Evolutionary conservation across 768 basidiomycete genomes (phyloP), one percentile per base, ranked within the genome.

Genomic region (Symmetrospora coprosmae): DNA sequence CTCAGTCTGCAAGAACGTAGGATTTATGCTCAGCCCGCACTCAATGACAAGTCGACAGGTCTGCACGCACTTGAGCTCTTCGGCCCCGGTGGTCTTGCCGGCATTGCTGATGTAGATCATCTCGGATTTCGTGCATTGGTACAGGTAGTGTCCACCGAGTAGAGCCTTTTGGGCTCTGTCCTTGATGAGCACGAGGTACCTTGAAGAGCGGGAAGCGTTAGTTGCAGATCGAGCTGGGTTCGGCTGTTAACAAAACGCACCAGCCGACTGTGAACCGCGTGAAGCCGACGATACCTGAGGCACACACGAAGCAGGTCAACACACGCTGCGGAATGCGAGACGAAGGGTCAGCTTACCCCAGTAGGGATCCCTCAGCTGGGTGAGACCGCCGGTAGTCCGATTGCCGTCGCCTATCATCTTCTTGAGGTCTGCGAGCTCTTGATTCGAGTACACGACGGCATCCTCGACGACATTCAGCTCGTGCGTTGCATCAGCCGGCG

Each of bases 381-480:
- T n/a, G 63, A 99, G 73, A 7, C 91, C 89, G 4, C 91, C 92
- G 2, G 83, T 83, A 0, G 78, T 78, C 72, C 82, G 85, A 73
- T 94, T 99, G 23, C 91, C 92, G 67, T 94, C 89, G 62, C 91
- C 88, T 8, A 97, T 77, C 87, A 92, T 94, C 74, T 85, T 86
- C 65, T 96, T 76, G 76, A 97, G 81, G 33, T 82, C 81, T 50
- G 80, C 86, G 82, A 94, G 86, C 73, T 97, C 85, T 70, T 82
- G 84, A 25, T 84, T 83, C 49, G 80, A 86, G 72, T 99, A 99
- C 23, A 87, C 81, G 0, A 82, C 82, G 38, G 86, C 82, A 71
- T 96, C 94, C 66, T 96, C 89, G 25, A 88, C 77, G 2, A 94
- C 80, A 25, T 74, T 74, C 11, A 94, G 76, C 63, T 53, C 1